Base-by-base conservation (phyloP, 2,329 filamentous ascomycete genomes). In the Xylariaceae sp. region DNA sequence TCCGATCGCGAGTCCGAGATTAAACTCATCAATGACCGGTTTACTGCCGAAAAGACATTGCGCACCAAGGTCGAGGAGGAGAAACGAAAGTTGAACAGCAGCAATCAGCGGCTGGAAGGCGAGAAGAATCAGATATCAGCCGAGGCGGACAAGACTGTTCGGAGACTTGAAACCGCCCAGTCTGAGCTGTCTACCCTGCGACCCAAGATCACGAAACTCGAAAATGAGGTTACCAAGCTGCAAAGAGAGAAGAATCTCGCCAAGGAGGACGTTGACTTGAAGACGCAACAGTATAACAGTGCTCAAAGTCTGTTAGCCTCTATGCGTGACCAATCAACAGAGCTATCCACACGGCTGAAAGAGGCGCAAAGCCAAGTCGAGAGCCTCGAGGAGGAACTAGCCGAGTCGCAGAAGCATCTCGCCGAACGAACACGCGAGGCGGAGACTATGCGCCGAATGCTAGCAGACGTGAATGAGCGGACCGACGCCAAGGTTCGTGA, bases 281-380 rank as follows among this genome's bases (percentile, higher is more conserved):
- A 94, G 78, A 83, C 85, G 1, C 89, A 90, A 45, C 91, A 97
- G 74, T 92, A 96, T 69, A 83, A 84, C 56, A 96, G 87, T 66
- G 89, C 91, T 0, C 90, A 97, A 72, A 89, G 88, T 54, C 77
- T 97, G 11, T 86, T 97, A 72, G 88, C 87, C 68, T 96, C 90
- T 71, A 94, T 97, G 90, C 89, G 92, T 62, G 92, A 97, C 68
- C 92, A 97, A 76, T 88, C 88, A 0, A 84, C 89, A 1, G 94
- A 99, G 76, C 83, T 97, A 69, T 87, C 87, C 4, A 88, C 90
- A 65, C 94, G 97, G 75, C 88, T 97, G 74, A 96, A 94, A 74
- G 94, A 99, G 74, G 85, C 89, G 0, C 86, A 89, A 62, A 85
- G 88, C 53, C 87, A 91, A 65, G 88, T 87, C 45, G 92, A 97